phyloP scores from a whole-genome alignment of 257 asterid genomes.

The Lavandula angustifolia region DNA sequence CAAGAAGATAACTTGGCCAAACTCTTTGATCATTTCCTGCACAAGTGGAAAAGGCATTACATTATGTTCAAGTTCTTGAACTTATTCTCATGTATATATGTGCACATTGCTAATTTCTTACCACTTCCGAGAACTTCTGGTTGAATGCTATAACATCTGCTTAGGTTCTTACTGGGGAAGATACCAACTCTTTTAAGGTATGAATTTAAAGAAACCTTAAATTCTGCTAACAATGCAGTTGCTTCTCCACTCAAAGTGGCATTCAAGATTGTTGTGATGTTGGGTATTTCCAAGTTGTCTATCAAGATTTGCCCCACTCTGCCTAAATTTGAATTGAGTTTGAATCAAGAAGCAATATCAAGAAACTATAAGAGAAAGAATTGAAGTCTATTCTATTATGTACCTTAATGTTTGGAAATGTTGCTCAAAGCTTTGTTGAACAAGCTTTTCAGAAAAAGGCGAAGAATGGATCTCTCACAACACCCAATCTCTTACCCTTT shows the following conservation, averaged over 20 bases:
- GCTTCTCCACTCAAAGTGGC: constrained; percentile 50
- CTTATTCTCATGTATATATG: not conserved
- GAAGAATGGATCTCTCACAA: constrained; percentile 44
- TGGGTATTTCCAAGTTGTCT: constrained; percentile 52
- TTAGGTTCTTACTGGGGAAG: constrained; percentile 51
- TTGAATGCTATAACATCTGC: constrained; percentile 60
- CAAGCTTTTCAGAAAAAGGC: constrained; percentile 28
- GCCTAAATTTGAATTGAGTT: constrained; percentile 19
- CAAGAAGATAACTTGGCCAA: constrained; percentile 49
- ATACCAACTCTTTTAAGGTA: constrained; percentile 44
- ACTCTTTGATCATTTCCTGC: constrained; percentile 43
- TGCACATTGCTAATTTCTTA: constrained; percentile 18
- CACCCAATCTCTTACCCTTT: constrained; percentile 62
- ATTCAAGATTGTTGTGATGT: constrained; percentile 42
- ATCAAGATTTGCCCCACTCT: constrained; percentile 48
- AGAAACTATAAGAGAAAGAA: not conserved
- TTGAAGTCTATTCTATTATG: not conserved
- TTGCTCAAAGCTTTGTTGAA: constrained; percentile 27
- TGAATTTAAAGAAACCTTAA: constrained; percentile 44
- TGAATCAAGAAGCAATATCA: not conserved
- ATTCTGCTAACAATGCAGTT: constrained; percentile 50
- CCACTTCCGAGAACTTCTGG: constrained; percentile 49
- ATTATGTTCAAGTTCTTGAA: not conserved
- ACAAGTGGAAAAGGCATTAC: not conserved
- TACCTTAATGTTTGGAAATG: constrained; percentile 44